Evolutionary conservation across 768 basidiomycete genomes (phyloP).

Genomic region (Mrakia gelida): DNA sequence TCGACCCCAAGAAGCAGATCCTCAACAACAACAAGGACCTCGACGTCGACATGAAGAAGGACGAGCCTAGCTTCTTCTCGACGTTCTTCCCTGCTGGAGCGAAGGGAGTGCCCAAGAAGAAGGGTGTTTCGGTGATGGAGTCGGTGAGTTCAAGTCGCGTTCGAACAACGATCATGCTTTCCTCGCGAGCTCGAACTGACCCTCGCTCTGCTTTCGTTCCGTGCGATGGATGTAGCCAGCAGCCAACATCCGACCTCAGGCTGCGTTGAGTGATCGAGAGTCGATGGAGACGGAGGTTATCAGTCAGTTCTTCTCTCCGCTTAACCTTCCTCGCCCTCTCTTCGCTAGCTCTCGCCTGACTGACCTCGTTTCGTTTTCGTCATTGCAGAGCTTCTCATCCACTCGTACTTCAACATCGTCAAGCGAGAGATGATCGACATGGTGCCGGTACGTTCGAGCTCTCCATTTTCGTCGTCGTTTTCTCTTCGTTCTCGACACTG

Average conservation of each 20-base stretch:
- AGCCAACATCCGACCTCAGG: conserved; percentile 78
- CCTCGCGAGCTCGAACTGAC: background rate
- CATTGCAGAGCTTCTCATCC: conserved; percentile 77
- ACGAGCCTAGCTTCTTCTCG: conserved; percentile 87
- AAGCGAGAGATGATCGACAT: conserved; percentile 56
- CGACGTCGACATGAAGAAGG: conserved; percentile 82
- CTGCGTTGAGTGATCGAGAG: conserved; percentile 87
- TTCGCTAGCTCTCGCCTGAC: background rate
- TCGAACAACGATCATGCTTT: too few relatives aligned
- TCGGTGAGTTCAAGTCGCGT: conserved; percentile 50
- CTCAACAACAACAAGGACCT: conserved; percentile 93
- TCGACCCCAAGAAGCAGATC: conserved; percentile 70
- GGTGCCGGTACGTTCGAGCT: conserved; percentile 3
- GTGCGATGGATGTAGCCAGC: conserved; percentile 57
- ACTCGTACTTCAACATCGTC: conserved; percentile 96
- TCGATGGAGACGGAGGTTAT: conserved; percentile 99
- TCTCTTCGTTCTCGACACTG: too few relatives aligned
- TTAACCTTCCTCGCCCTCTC: background rate
- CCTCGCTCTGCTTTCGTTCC: background rate
- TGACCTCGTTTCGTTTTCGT: background rate
- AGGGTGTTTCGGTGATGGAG: conserved; percentile 57
- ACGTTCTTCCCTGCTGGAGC: conserved; percentile 77
- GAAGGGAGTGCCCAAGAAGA: conserved; percentile 60
- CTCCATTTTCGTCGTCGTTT: too few relatives aligned
- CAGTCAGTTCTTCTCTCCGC: conserved; percentile 59